Conservation (phyloP, 768 basidiomycete genomes). For the Tylopilus intermedius region DNA sequence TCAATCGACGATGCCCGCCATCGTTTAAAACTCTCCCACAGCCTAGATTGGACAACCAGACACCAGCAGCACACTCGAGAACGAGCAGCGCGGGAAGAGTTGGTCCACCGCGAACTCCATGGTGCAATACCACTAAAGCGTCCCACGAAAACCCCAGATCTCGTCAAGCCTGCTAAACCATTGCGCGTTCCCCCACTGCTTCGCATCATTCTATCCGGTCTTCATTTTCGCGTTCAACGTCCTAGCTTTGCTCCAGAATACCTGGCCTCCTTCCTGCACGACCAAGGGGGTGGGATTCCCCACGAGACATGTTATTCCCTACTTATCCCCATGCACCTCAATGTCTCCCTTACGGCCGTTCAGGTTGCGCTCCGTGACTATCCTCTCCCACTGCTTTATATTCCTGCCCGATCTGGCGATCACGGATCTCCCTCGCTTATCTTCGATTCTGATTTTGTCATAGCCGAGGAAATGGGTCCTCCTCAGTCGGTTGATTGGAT, state of each 20-base stretch:
- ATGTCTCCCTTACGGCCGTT: slow-evolving; percentile 58
- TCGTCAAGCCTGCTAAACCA: slow-evolving; percentile 37
- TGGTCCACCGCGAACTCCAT: slow-evolving; percentile 41
- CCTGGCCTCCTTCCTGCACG: slow-evolving; percentile 59
- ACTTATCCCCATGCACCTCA: slow-evolving; percentile 76
- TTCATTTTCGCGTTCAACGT: slow-evolving; percentile 50
- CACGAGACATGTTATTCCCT: slow-evolving; percentile 68
- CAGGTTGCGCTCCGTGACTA: slow-evolving; percentile 76
- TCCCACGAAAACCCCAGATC: slow-evolving; percentile 36
- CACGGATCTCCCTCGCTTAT: slow-evolving; percentile 45
- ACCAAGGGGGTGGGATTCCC: slow-evolving; percentile 67
- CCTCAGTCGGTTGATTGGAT: slow-evolving; percentile 67
- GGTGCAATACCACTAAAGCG: slow-evolving; percentile 32
- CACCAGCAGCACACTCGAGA: slow-evolving; percentile 42
- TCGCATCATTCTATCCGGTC: slow-evolving; percentile 54
- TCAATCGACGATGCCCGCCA: slow-evolving; percentile 66
- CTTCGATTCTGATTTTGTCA: slow-evolving; percentile 73
- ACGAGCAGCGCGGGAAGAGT: slow-evolving; percentile 47
- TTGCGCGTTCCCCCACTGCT: slow-evolving; percentile 59
- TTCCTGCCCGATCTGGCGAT: slow-evolving; percentile 44
- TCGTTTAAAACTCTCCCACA: slow-evolving; percentile 64
- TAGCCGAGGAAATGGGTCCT: slow-evolving; percentile 82
- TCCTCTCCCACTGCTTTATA: slow-evolving; percentile 76
- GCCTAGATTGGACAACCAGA: slow-evolving; percentile 67
- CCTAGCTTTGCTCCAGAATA: slow-evolving; percentile 56